phyloP scores from a whole-genome alignment of 225 moss, liverwort and hornwort genomes.

The Marchantia paleacea region DNA sequence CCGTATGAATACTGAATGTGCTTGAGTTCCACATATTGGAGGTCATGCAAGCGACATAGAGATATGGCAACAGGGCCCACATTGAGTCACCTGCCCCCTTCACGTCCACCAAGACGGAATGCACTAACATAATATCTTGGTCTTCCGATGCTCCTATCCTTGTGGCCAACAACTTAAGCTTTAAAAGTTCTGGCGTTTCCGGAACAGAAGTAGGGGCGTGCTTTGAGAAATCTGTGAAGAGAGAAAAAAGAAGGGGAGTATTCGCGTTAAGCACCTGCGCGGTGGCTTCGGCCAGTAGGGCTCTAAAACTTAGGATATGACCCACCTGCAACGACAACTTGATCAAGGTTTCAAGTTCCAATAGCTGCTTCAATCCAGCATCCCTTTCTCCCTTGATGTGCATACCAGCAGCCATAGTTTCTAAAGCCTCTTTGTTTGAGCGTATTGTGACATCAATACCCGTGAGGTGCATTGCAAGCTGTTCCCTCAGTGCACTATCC shows the following conservation, averaged over 20 bases:
- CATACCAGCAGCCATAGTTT: constrained; percentile 65
- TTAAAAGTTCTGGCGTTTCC: constrained; percentile 77
- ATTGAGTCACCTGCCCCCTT: constrained; percentile 69
- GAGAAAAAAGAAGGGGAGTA: constrained; percentile 92
- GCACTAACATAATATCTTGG: constrained; percentile 76
- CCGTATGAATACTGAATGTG: constrained; percentile 79
- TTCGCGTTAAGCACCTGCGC: constrained; percentile 87
- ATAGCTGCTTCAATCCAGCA: constrained; percentile 69
- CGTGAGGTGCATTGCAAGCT: constrained; percentile 65
- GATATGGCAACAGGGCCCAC: constrained; percentile 78
- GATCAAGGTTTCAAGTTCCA: constrained; percentile 74
- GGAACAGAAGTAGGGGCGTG: constrained; percentile 76
- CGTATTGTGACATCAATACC: constrained; percentile 68
- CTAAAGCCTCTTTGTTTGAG: constrained; percentile 73
- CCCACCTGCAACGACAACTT: constrained; percentile 71
- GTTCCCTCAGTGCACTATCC: constrained; percentile 61
- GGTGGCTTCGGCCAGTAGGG: constrained; percentile 84
- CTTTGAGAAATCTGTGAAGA: constrained; percentile 82
- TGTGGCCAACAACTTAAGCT: constrained; percentile 71
- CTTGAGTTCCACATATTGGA: constrained; percentile 80
- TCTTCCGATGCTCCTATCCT: constrained; percentile 88
- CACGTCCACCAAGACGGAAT: constrained; percentile 58
- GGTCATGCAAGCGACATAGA: constrained; percentile 89
- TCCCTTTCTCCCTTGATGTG: constrained; percentile 68
- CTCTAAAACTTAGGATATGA: constrained; percentile 86